Conservation (phyloP, 2,329 filamentous ascomycete species). For the Fusarium nodosum region DNA sequence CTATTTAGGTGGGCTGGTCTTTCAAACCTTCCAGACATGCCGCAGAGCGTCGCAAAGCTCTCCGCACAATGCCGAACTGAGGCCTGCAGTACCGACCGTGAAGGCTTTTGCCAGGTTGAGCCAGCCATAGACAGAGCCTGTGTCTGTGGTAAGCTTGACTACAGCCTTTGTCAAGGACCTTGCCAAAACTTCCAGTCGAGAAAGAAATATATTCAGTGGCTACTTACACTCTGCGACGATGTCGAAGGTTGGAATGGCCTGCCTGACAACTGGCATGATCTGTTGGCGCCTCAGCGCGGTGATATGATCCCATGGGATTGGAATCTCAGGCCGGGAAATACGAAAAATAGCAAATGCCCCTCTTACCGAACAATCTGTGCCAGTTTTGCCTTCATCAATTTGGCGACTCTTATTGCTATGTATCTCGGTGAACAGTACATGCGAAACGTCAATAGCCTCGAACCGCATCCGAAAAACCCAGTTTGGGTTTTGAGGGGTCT, state of each 20-base stretch:
- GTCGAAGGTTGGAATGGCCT: background rate
- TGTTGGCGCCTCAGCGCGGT: background rate
- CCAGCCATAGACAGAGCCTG: background rate
- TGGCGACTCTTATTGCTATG: background rate
- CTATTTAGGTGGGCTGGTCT: background rate
- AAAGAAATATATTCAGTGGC: background rate
- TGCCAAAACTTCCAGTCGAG: background rate
- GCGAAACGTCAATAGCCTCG: accelerated
- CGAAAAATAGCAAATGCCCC: background rate
- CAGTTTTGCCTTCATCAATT: conserved; percentile 18
- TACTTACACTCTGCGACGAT: background rate
- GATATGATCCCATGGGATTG: conserved; percentile 41
- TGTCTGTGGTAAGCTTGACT: background rate
- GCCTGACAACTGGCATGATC: conserved; percentile 7
- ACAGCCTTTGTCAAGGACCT: background rate
- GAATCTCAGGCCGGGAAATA: background rate
- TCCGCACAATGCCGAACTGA: background rate
- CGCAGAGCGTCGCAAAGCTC: background rate
- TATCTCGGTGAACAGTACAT: accelerated
- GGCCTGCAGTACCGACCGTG: background rate
- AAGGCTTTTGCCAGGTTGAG: background rate
- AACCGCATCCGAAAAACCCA: background rate
- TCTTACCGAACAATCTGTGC: background rate
- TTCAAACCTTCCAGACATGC: background rate
- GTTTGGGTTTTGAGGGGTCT: conserved; percentile 14